Percentiles rank a stretch among this genome's conserved stretches.
phyloP scores from a whole-genome alignment of 441 rosid genomes.

The Breynia disticha region DNA sequence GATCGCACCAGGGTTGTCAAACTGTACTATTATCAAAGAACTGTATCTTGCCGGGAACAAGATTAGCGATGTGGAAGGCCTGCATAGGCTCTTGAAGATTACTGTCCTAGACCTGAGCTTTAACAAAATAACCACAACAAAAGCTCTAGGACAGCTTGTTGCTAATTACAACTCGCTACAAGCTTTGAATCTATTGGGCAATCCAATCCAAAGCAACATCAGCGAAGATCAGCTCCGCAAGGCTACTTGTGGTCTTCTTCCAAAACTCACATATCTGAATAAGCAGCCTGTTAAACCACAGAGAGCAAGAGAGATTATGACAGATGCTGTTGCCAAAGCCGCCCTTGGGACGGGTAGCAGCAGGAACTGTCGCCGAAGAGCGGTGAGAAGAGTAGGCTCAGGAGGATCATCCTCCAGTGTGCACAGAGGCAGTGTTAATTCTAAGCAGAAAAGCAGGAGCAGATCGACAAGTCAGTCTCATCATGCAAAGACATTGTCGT shows the following conservation, averaged over 20 bases:
- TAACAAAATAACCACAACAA: slow-evolving; percentile 82
- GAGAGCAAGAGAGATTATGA: slow-evolving; percentile 59
- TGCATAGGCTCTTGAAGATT: slow-evolving; percentile 83
- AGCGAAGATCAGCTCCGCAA: slow-evolving; percentile 78
- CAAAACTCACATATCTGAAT: slow-evolving; percentile 72
- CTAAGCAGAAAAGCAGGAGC: slow-evolving; percentile 25
- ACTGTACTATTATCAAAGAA: slow-evolving; percentile 77
- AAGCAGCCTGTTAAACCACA: slow-evolving; percentile 74
- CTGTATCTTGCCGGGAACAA: slow-evolving; percentile 92
- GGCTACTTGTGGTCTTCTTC: slow-evolving; percentile 62
- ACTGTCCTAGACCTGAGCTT: slow-evolving; percentile 82
- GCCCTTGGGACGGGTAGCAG: slow-evolving; percentile 44
- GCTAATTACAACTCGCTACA: slow-evolving; percentile 80
- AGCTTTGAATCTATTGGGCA: slow-evolving; percentile 77
- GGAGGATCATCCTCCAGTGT: slow-evolving; percentile 20
- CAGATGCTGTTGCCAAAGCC: slow-evolving; percentile 70
- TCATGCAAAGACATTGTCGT: slow-evolving; percentile 23
- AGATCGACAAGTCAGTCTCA: slow-evolving; percentile 32
- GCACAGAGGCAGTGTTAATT: slow-evolving; percentile 24
- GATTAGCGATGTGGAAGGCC: slow-evolving; percentile 75
- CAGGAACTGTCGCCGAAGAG: slow-evolving; percentile 34
- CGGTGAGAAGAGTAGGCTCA: slow-evolving; percentile 22
- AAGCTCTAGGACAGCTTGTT: slow-evolving; percentile 82
- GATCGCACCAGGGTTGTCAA: slow-evolving; percentile 56
- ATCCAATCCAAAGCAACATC: slow-evolving; percentile 70